Evolutionary conservation across 768 basidiomycete genomes (phyloP).

Genomic region (Termitomyces titanicus): DNA sequence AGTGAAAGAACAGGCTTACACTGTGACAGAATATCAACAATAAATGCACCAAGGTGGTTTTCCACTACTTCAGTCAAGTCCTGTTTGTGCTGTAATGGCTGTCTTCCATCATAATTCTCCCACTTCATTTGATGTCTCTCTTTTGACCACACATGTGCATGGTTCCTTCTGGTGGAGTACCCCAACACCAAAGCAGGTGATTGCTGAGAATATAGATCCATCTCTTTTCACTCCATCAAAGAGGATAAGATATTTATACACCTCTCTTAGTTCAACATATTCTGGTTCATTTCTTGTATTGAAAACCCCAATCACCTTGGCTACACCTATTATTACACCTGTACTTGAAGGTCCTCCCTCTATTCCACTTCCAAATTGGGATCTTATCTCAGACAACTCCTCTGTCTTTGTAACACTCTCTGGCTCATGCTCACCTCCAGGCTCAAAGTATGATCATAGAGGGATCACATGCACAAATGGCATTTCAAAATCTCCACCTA

Average conservation of each 20-base stretch:
- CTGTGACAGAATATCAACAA: too few species aligned
- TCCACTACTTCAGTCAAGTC: constrained; percentile 9
- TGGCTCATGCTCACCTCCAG: too few species aligned
- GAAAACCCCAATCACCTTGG: constrained; percentile 5
- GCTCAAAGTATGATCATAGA: too few species aligned
- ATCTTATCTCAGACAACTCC: neutral
- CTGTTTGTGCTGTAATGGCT: constrained; percentile 3
- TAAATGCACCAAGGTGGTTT: too few species aligned
- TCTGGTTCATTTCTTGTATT: constrained; percentile 20
- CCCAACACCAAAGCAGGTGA: neutral
- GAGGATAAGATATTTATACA: constrained; percentile 16
- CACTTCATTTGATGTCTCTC: constrained; percentile 6
- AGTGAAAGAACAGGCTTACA: too few species aligned
- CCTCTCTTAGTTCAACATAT: constrained; percentile 12
- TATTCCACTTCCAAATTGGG: neutral
- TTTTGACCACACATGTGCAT: neutral
- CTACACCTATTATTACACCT: constrained; percentile 2
- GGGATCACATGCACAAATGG: too few species aligned
- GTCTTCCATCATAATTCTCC: constrained; percentile 8
- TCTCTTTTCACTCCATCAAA: constrained; percentile 21
- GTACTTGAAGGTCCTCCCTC: constrained; percentile 9
- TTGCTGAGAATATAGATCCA: constrained; percentile 13
- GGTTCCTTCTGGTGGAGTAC: neutral
- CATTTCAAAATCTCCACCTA: too few species aligned
- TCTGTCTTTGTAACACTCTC: neutral